These are phyloP conservation scores for Aureobasidium sp. DNA, from an alignment of 2,329 filamentous ascomycete genomes.

Conservation along the genomic window DNA sequence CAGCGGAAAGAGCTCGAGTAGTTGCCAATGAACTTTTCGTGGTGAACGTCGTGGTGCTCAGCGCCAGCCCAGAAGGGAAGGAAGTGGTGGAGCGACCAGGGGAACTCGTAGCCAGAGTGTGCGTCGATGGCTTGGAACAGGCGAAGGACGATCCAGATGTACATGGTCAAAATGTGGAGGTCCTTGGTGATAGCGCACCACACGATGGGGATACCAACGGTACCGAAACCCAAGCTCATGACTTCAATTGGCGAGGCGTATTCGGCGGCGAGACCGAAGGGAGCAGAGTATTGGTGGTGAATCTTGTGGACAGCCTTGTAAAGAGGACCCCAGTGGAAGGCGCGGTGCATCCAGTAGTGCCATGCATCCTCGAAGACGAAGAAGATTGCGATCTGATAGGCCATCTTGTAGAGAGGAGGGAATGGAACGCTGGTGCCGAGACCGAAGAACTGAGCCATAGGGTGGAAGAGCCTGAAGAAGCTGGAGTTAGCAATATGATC, in stretches of 20 bases:
- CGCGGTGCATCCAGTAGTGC: constrained; percentile 97
- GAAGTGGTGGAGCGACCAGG: constrained; percentile 92
- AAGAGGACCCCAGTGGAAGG: constrained; percentile 85
- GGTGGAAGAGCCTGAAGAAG: constrained; percentile 69
- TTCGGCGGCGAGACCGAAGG: constrained; percentile 92
- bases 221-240: constrained; percentile 85
- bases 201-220: constrained; percentile 71
- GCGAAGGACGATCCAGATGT: constrained; percentile 85
- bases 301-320: constrained; percentile 99
- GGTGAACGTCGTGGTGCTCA: constrained; percentile 92
- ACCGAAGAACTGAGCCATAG: constrained; percentile 85
- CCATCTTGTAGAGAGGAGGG: constrained; percentile 76
- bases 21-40: constrained; percentile 98
- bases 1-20: constrained; percentile 97
- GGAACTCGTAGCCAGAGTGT: constrained; percentile 97
- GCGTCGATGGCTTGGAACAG: constrained; percentile 97
- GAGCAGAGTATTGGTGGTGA: constrained; percentile 96
- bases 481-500: constrained; percentile 3
- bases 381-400: constrained; percentile 83
- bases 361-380: constrained; percentile 94
- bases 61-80: constrained; percentile 97
- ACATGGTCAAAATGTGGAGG: constrained; percentile 95
- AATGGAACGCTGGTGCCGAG: constrained; percentile 85
- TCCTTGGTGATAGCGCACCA: constrained; percentile 78
- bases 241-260: constrained; percentile 97